Conservation (phyloP, 352 stramenopile species). For the Phytopythium chamaehyphon region DNA sequence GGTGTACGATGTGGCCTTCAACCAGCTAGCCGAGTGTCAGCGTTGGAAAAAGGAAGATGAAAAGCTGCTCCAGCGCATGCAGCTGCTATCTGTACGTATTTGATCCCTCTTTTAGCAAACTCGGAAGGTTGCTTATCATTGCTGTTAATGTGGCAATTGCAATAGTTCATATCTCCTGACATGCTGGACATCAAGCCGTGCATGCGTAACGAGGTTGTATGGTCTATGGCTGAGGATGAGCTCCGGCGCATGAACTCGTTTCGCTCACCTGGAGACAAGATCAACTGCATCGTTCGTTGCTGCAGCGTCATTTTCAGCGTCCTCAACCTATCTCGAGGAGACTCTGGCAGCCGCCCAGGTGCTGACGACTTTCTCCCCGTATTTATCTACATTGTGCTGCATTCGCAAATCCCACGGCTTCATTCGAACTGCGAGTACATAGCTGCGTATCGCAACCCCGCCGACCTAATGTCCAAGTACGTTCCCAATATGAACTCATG, state of each 20-base stretch:
- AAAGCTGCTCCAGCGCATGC: slow-evolving; percentile 68
- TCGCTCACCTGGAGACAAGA: slow-evolving; percentile 85
- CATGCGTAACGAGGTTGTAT: slow-evolving; percentile 89
- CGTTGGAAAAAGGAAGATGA: slow-evolving; percentile 77
- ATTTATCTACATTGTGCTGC: slow-evolving; percentile 92
- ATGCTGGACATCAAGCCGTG: slow-evolving; percentile 90
- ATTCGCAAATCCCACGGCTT: slow-evolving; percentile 84
- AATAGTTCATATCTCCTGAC: slow-evolving; percentile 72
- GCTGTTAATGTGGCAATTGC: background rate
- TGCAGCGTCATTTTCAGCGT: slow-evolving; percentile 90
- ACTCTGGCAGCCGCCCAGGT: slow-evolving; percentile 58
- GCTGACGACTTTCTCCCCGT: slow-evolving; percentile 91
- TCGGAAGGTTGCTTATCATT: too few relatives aligned
- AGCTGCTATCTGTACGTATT: slow-evolving; percentile 61
- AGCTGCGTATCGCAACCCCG: slow-evolving; percentile 80
- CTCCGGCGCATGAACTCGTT: slow-evolving; percentile 88
- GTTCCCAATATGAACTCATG: background rate
- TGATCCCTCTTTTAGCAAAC: slow-evolving; percentile 1
- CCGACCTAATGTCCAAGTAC: slow-evolving; percentile 89
- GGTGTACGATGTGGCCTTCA: slow-evolving; percentile 74
- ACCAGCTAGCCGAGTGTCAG: slow-evolving; percentile 56
- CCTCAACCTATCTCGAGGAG: slow-evolving; percentile 72
- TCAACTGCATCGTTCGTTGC: slow-evolving; percentile 86
- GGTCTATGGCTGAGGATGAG: slow-evolving; percentile 86
- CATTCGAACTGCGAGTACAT: slow-evolving; percentile 92